Evolutionary conservation across 2,329 filamentous ascomycete species (phyloP).

Genomic region (Fusarium sp.): DNA sequence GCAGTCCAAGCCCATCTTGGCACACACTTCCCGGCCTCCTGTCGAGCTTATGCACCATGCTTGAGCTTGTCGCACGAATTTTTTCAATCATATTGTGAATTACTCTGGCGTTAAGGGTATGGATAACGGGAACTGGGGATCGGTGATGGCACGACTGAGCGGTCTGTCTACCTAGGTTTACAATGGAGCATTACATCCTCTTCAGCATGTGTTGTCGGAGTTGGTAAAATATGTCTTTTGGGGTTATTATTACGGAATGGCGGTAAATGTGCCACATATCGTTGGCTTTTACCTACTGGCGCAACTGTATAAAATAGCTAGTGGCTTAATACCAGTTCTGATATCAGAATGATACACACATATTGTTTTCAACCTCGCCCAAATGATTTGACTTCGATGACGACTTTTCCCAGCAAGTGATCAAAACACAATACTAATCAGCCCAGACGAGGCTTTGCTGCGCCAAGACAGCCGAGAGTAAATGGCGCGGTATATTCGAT

Average conservation of each 20-base stretch:
- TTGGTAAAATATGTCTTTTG: conserved; percentile 33
- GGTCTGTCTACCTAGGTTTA: conserved; percentile 11
- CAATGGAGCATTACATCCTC: conserved; percentile 28
- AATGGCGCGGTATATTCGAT: conserved; percentile 28
- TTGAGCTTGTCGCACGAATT: conserved; percentile 22
- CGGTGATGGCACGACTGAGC: conserved; percentile 14
- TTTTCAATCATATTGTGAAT: neutral
- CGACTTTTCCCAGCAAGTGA: neutral
- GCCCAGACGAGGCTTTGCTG: conserved; percentile 31
- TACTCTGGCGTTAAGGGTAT: conserved; percentile 36
- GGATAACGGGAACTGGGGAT: conserved; percentile 5
- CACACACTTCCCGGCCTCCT: conserved; percentile 70
- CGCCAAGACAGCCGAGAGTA: conserved; percentile 32
- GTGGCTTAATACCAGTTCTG: conserved; percentile 10
- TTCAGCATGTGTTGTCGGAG: conserved; percentile 30
- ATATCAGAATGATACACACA: conserved; percentile 10
- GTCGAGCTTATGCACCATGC: conserved; percentile 69
- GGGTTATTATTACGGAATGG: conserved; percentile 5
- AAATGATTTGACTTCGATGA: neutral
- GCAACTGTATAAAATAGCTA: conserved; percentile 24
- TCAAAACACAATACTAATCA: neutral
- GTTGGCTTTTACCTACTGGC: conserved; percentile 15
- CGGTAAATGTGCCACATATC: conserved; percentile 2
- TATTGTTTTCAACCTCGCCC: neutral
- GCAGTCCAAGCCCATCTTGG: conserved; percentile 59